These are phyloP conservation scores for Hirschfeldia incana DNA, from an alignment of 345 rosid genomes.

Conservation along the genomic window DNA sequence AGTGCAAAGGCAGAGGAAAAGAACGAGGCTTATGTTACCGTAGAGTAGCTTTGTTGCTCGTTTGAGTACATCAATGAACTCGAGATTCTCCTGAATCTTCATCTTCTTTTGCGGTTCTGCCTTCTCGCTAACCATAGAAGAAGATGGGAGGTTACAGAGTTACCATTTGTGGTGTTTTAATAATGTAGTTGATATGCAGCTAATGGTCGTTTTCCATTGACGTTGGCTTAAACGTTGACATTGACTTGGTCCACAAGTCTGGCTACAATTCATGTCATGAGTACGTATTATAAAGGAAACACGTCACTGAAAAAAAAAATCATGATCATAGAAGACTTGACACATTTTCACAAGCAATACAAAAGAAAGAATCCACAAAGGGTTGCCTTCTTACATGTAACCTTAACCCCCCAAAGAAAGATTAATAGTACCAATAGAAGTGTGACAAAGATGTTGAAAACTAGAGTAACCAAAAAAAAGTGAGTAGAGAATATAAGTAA, in stretches of 20 bases:
- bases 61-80: conserved; percentile 31
- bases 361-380: conserved; percentile 13
- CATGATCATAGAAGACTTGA: conserved; percentile 14
- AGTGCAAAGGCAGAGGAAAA: conserved; percentile 33
- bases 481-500: background rate
- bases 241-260: background rate
- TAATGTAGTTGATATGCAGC: background rate
- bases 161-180: background rate
- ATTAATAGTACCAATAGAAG: conserved; percentile 5
- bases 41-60: conserved; percentile 25
- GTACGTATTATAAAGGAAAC: background rate
- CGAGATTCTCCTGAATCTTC: conserved; percentile 37
- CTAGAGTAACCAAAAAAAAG: background rate
- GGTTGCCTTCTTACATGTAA: background rate
- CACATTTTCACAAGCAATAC: conserved; percentile 11
- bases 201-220: background rate
- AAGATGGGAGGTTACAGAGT: background rate
- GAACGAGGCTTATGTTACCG: conserved; percentile 23
- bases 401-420: background rate
- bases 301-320: background rate
- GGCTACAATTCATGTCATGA: background rate
- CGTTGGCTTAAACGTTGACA: background rate
- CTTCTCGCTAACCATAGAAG: background rate
- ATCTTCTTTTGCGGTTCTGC: background rate
- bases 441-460: conserved; percentile 5